Evolutionary conservation across 2,329 filamentous ascomycete species (phyloP), one percentile per base, ranked within the genome.

Genomic region (Alternaria hordeiaustralica): DNA sequence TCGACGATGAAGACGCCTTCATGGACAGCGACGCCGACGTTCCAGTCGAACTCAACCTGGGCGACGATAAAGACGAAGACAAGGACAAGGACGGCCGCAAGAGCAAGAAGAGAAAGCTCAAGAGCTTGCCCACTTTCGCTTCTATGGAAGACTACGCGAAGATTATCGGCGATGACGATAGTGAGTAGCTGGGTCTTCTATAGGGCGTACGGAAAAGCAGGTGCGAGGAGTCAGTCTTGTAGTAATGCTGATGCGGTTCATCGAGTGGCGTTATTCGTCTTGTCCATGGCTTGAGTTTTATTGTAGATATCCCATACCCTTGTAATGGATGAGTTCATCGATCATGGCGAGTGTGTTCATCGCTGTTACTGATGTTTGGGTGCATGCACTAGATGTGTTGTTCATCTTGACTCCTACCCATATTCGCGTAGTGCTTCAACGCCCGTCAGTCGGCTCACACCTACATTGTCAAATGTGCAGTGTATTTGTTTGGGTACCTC

Each of bases 121-220:
- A 94, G 87, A 89, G 89, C 68, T 84, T 99, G 71, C 96, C 96
- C 7, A 96, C 89, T 36, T 99, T 99, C 83, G 96, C 96, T 20
- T 96, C 93, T 30, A 91, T 87, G 30, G 96, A 98, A 58, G 96
- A 98, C 78, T 99, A 98, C 80, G 95, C 94, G 15, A 92, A 91
- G 73, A 86, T 97, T 82, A 81, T 97, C 78, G 92, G 86, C 5
- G 87, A 88, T 67, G 92, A 96, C 61, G 73, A 75, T 60, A 75
- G 72, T 68, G 73, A 75, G 67, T 76, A 72, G 49, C 33, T 30
- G 18, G 4, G 43, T 51, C 30, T 12, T 51, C 18, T 28, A 12
- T 57, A 30, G 61, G n/a, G 28, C n/a, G 46, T n/a, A 53, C 0
- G 18, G 50, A 15, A 28, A 44, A 53, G 13, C 20, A 43, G 44